phyloP scores from a whole-genome alignment of 768 basidiomycete genomes.

The Dictyophora rubrovolvata region DNA sequence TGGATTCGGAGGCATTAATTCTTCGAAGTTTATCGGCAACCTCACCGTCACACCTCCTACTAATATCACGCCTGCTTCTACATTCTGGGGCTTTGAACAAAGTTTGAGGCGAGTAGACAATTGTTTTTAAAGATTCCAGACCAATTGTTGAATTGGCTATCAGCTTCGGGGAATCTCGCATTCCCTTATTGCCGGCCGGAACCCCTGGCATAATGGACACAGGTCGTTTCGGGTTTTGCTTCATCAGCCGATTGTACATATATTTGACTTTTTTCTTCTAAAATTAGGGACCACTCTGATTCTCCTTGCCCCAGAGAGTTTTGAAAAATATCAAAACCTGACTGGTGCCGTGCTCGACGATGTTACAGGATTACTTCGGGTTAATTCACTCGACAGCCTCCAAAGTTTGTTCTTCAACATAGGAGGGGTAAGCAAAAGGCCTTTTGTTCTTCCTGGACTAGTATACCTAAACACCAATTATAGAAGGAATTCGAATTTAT shows the following conservation, averaged over 20 bases:
- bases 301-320: conserved; percentile 30
- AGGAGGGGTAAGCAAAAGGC: conserved; percentile 26
- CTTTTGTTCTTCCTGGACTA: not conserved
- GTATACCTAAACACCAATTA: not conserved
- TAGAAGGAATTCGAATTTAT: conserved; percentile 30
- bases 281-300: not conserved
- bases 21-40: conserved; percentile 29
- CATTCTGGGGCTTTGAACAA: conserved; percentile 41
- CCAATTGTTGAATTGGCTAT: not conserved
- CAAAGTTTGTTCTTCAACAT: conserved; percentile 45
- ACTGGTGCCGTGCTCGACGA: conserved; percentile 43
- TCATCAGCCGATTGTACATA: not conserved
- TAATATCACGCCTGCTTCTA: conserved; percentile 32
- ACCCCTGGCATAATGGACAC: conserved; percentile 43
- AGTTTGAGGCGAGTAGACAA: conserved; percentile 16
- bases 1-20: conserved; percentile 43
- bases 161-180: not conserved
- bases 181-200: conserved; percentile 29
- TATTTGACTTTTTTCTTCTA: not conserved
- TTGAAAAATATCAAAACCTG: conserved; percentile 44
- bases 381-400: conserved; percentile 36
- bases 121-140: conserved; percentile 23
- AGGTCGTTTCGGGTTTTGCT: conserved; percentile 24
- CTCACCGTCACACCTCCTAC: conserved; percentile 33
- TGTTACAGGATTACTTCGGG: conserved; percentile 44